phyloP scores from a whole-genome alignment of 352 stramenopile genomes.

The Phytophthora pistaciae region DNA sequence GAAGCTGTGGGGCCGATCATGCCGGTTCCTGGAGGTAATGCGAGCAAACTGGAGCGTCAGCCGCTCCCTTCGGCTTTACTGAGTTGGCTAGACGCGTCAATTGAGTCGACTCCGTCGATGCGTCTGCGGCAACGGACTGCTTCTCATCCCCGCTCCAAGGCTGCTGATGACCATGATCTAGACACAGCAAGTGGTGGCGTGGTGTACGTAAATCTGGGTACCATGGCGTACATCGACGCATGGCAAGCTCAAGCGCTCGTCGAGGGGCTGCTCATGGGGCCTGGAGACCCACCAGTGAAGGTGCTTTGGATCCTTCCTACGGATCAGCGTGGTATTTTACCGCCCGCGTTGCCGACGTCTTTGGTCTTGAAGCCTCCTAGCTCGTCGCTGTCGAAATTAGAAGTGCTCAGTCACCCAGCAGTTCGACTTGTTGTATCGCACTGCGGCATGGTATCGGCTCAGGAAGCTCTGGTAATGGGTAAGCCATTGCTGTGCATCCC shows the following conservation, averaged over 20 bases:
- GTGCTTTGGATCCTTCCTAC: slow-evolving; percentile 83
- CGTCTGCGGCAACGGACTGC: slow-evolving; percentile 38
- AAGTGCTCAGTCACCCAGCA: slow-evolving; percentile 67
- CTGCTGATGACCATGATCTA: slow-evolving; percentile 15
- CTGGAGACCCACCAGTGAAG: slow-evolving; percentile 55
- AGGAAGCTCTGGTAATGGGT: slow-evolving; percentile 80
- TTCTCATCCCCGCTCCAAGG: slow-evolving; percentile 22
- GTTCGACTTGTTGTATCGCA: slow-evolving; percentile 87
- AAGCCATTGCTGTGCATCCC: slow-evolving; percentile 90
- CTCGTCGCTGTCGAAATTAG: slow-evolving; percentile 62
- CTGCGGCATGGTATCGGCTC: slow-evolving; percentile 86
- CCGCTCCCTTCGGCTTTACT: slow-evolving; percentile 37
- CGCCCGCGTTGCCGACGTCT: slow-evolving; percentile 53
- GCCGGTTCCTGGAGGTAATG: slow-evolving; percentile 48
- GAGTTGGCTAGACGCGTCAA: slow-evolving; percentile 52
- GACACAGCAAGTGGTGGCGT: slow-evolving; percentile 38
- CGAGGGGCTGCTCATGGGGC: slow-evolving; percentile 58
- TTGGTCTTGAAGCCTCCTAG: slow-evolving; percentile 76
- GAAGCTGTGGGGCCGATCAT: slow-evolving; percentile 83
- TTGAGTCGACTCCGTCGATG: slow-evolving; percentile 24
- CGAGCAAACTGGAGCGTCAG: slow-evolving; percentile 39
- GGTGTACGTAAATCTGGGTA: slow-evolving; percentile 84
- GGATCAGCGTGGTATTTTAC: slow-evolving; percentile 76
- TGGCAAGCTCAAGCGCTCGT: slow-evolving; percentile 84
- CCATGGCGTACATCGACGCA: slow-evolving; percentile 81